Conservation (phyloP, 257 asterid genomes). For the Solanum virginianum region DNA sequence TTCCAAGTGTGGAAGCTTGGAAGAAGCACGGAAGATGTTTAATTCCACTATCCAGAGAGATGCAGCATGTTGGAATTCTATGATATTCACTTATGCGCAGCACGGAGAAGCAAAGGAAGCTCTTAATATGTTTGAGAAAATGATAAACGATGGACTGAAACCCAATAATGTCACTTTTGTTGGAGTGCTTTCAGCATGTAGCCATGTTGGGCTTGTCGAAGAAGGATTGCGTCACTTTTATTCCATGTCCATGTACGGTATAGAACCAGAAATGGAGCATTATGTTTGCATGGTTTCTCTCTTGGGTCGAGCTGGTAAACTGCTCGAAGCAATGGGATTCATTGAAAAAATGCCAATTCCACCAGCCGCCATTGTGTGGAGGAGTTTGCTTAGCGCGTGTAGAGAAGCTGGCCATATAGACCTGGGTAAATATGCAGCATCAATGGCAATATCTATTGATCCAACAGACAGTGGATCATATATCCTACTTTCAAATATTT, state of each 20-base stretch:
- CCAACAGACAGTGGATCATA: slow-evolving; percentile 35
- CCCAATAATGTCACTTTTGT: slow-evolving; percentile 32
- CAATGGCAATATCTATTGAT: slow-evolving; percentile 19
- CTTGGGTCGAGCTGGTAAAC: slow-evolving; percentile 32
- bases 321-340: slow-evolving; percentile 27
- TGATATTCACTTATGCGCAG: slow-evolving; percentile 32
- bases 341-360: slow-evolving; percentile 30
- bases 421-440: slow-evolving; percentile 26
- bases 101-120: slow-evolving; percentile 35
- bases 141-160: slow-evolving; percentile 16
- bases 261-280: slow-evolving; percentile 36
- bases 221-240: slow-evolving; percentile 28
- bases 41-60: slow-evolving; percentile 5
- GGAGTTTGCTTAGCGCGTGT: slow-evolving; percentile 39
- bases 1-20: slow-evolving; percentile 32
- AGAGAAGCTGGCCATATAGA: slow-evolving; percentile 18
- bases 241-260: slow-evolving; percentile 15
- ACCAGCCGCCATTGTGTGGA: slow-evolving; percentile 27
- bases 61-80: slow-evolving; percentile 34
- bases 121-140: slow-evolving; percentile 17
- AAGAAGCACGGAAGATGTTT: slow-evolving; percentile 12
- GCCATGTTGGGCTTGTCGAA: slow-evolving; percentile 28
- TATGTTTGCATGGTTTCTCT: slow-evolving; percentile 43
- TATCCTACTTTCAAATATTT: slow-evolving; percentile 32
- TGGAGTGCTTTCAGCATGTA: slow-evolving; percentile 35